phyloP scores from a whole-genome alignment of 306 rosid species.

The Alnus glutinosa region DNA sequence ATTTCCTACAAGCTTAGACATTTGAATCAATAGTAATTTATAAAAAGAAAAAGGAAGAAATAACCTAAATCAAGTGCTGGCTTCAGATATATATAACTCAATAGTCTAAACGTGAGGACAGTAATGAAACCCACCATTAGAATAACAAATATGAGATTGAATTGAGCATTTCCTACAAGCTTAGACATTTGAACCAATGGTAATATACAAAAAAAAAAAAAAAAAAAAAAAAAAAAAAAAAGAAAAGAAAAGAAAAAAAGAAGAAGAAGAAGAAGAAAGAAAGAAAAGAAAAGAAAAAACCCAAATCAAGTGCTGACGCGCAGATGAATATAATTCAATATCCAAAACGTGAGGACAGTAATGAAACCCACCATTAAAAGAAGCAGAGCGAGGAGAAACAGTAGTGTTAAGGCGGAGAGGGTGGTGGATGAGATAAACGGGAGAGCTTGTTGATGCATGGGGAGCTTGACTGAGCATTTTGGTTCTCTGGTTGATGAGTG shows the following conservation, averaged over 20 bases:
- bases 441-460: constrained; percentile 41
- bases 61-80: background rate
- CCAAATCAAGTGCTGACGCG: background rate
- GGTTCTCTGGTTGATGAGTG: background rate
- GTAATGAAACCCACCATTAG: constrained; percentile 32
- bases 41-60: background rate
- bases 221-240: background rate
- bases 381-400: constrained; percentile 23
- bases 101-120: background rate
- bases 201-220: too few species aligned
- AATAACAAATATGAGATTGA: too few species aligned
- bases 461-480: constrained; percentile 59
- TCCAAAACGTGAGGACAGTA: background rate
- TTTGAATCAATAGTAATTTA: background rate
- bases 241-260: background rate
- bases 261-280: background rate
- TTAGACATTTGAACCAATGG: too few species aligned
- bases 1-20: too few species aligned
- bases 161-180: too few species aligned
- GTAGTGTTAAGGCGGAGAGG: constrained; percentile 20
- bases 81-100: background rate
- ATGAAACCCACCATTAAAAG: constrained; percentile 39
- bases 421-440: constrained; percentile 28
- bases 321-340: too few species aligned
- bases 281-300: background rate